Evolutionary conservation across 345 rosid genomes (phyloP).

Genomic region (Hibiscus trionum): DNA sequence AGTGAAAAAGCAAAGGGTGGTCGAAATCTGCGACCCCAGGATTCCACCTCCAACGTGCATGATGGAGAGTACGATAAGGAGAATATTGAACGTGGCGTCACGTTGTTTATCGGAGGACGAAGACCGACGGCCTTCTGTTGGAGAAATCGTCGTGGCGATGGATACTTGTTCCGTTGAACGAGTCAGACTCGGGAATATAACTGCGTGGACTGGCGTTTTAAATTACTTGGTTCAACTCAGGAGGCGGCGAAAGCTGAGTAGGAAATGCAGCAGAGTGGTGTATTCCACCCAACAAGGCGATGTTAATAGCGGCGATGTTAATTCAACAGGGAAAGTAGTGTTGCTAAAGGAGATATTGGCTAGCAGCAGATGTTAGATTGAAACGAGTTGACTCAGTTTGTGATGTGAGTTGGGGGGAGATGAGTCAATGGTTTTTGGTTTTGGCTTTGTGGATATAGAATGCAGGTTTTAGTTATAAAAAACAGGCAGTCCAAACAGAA

Average conservation of each 20-base stretch:
- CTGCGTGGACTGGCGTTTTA: slow-evolving; percentile 34
- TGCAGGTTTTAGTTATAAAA: not conserved
- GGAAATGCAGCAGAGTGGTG: not conserved
- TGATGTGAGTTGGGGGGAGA: not conserved
- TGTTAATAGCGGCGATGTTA: slow-evolving; percentile 11
- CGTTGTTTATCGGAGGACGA: slow-evolving; percentile 43
- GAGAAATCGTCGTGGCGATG: slow-evolving; percentile 39
- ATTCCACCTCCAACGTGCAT: slow-evolving; percentile 24
- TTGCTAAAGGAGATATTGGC: slow-evolving; percentile 25
- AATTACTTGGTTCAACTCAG: slow-evolving; percentile 26
- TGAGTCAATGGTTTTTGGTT: slow-evolving; percentile 1
- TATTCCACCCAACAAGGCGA: not conserved
- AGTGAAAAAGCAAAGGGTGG: slow-evolving; percentile 21
- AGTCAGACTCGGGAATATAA: slow-evolving; percentile 18
- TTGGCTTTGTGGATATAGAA: not conserved
- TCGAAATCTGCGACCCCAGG: slow-evolving; percentile 38
- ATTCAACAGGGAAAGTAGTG: slow-evolving; percentile 17
- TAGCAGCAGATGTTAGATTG: slow-evolving; percentile 18
- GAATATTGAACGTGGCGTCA: slow-evolving; percentile 42
- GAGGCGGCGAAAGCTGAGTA: slow-evolving; percentile 17
- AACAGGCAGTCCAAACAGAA: slow-evolving; percentile 20
- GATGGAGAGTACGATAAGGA: slow-evolving; percentile 23
- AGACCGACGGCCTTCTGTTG: slow-evolving; percentile 36
- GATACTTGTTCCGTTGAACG: slow-evolving; percentile 26
- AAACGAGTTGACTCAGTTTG: not conserved